Evolutionary conservation across 495 filamentous ascomycete genomes (phyloP).

Genomic region (Usnea hakonensis): DNA sequence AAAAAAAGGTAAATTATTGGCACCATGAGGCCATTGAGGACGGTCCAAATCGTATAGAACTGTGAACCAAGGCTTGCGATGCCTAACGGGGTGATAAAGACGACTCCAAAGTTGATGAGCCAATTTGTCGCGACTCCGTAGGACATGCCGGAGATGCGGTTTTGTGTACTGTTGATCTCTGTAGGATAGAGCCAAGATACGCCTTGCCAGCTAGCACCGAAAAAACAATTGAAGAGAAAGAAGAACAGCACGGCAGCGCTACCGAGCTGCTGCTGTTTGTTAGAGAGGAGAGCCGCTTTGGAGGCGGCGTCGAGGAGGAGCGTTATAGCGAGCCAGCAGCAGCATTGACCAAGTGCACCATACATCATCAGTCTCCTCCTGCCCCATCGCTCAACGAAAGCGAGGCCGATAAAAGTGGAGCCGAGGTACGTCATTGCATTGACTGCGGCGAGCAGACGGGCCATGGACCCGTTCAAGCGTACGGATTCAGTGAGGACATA

Average conservation of each 20-base stretch:
- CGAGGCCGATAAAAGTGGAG: constrained; percentile 10
- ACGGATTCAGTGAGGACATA: constrained; percentile 27
- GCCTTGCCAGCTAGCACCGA: constrained; percentile 27
- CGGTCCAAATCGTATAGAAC: constrained; percentile 56
- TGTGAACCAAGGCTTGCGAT: constrained; percentile 48
- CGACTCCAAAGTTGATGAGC: constrained; percentile 54
- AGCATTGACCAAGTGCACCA: constrained; percentile 19
- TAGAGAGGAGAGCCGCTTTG: constrained; percentile 4
- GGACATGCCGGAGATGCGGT: constrained; percentile 9
- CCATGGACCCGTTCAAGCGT: constrained; percentile 23
- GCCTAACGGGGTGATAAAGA: constrained; percentile 53
- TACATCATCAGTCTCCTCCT: constrained; percentile 28
- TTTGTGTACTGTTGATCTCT: constrained; percentile 15
- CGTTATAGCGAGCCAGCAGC: constrained; percentile 26
- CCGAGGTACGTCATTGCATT: constrained; percentile 25
- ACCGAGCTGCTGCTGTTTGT: constrained; percentile 19
- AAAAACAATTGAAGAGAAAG: constrained; percentile 25
- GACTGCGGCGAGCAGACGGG: constrained; percentile 28
- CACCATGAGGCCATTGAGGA: constrained; percentile 50
- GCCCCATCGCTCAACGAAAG: constrained; percentile 26
- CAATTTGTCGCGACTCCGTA: constrained; percentile 16
- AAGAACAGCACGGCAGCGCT: constrained; percentile 24
- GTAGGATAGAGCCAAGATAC: constrained; percentile 29
- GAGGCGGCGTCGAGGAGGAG: constrained; percentile 9
- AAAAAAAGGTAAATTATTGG: constrained; percentile 54